A percentile compares a stretch with the other conserved stretches of the same genome.
phyloP scores from a whole-genome alignment of 2,329 filamentous ascomycete genomes.

The Botrytis paeoniae region DNA sequence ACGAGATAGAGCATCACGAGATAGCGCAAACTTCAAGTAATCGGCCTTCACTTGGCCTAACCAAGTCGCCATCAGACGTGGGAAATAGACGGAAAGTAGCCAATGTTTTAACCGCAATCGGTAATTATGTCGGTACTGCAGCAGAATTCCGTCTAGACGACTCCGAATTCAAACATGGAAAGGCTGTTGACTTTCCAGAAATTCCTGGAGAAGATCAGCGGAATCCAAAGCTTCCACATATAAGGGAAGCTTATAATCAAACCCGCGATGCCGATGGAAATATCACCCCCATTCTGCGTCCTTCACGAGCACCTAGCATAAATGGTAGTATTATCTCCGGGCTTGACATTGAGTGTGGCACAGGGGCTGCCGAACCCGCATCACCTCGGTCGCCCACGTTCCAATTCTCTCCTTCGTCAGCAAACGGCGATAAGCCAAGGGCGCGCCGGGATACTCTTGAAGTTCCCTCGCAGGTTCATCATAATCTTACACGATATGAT shows the following conservation, averaged over 20 bases:
- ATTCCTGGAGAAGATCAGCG: conserved; percentile 52
- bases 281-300: conserved; percentile 31
- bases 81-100: conserved; percentile 45
- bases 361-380: conserved; percentile 22
- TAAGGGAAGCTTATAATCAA: conserved; percentile 43
- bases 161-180: conserved; percentile 47
- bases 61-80: conserved; percentile 13
- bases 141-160: conserved; percentile 49
- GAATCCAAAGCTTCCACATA: conserved; percentile 42
- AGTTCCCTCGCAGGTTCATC: conserved; percentile 40
- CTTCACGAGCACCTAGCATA: conserved; percentile 43
- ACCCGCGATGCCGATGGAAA: conserved; percentile 38
- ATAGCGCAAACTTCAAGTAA: background rate
- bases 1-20: conserved; percentile 16
- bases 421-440: conserved; percentile 5
- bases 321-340: conserved; percentile 37
- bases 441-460: conserved; percentile 38
- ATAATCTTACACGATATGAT: conserved; percentile 21
- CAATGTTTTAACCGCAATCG: conserved; percentile 43
- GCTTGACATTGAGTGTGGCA: conserved; percentile 28
- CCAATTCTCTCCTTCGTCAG: conserved; percentile 9
- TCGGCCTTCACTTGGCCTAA: background rate
- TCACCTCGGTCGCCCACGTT: conserved; percentile 22
- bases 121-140: conserved; percentile 48
- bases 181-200: conserved; percentile 51